A percentile compares a stretch with the other conserved stretches of the same genome.
These are phyloP conservation scores for Lodderomyces parapsilosis DNA, from an alignment of 1,139 yeast genomes.

Conservation along the genomic window DNA sequence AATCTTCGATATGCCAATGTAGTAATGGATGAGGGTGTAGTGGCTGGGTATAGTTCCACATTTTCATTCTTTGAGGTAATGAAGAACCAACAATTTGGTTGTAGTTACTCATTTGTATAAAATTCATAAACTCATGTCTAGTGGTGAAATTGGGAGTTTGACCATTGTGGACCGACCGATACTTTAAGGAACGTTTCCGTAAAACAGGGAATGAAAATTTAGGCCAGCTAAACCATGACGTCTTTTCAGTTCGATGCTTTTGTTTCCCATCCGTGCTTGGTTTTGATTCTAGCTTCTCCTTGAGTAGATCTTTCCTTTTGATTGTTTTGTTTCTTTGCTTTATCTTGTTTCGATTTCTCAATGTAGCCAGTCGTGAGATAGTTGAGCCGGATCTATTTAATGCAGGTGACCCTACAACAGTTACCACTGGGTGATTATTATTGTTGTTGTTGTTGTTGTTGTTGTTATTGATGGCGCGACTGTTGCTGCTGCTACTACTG, in stretches of 20 bases:
- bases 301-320: slow-evolving; percentile 20
- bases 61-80: slow-evolving; percentile 29
- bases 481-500: not conserved
- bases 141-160: slow-evolving; percentile 26
- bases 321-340: slow-evolving; percentile 31
- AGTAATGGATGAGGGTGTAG: slow-evolving; percentile 22
- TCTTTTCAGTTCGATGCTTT: not conserved
- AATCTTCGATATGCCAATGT: slow-evolving; percentile 4
- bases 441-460: not conserved
- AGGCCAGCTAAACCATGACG: slow-evolving; percentile 7
- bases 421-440: slow-evolving; percentile 22
- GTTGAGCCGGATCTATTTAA: slow-evolving; percentile 30
- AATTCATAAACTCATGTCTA: slow-evolving; percentile 26
- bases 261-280: not conserved
- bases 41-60: slow-evolving; percentile 22
- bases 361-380: slow-evolving; percentile 30
- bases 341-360: slow-evolving; percentile 31
- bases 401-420: slow-evolving; percentile 23
- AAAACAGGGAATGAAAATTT: slow-evolving; percentile 36
- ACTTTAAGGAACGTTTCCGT: slow-evolving; percentile 35
- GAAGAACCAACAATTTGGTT: slow-evolving; percentile 24
- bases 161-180: slow-evolving; percentile 16
- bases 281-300: not conserved
- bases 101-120: slow-evolving; percentile 25
- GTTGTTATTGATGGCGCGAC: no score